Conservation (phyloP, 2,329 filamentous ascomycete genomes). For the Ciborinia camelliae region DNA sequence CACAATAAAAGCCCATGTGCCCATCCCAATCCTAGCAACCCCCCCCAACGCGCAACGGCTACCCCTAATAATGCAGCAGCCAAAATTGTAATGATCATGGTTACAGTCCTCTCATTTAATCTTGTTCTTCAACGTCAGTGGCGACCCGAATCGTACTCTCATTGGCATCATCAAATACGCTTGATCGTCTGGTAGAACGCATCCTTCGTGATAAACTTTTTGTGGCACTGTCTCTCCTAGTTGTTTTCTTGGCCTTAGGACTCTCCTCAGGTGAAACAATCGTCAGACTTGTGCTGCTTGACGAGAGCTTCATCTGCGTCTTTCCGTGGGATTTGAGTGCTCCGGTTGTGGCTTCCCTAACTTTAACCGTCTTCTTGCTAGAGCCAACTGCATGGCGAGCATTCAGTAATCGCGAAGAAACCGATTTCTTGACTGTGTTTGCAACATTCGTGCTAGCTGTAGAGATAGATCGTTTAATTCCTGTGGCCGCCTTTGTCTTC, state of each 20-base stretch:
- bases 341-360: conserved; percentile 28
- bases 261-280: conserved; percentile 24
- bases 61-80: conserved; percentile 8
- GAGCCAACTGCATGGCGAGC: conserved; percentile 24
- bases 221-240: conserved; percentile 20
- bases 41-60: neutral
- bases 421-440: conserved; percentile 42
- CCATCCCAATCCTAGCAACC: conserved; percentile 20
- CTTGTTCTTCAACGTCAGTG: conserved; percentile 17
- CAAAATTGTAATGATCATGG: conserved; percentile 6
- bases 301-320: conserved; percentile 26
- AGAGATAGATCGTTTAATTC: conserved; percentile 39
- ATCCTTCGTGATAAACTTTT: conserved; percentile 26
- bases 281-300: conserved; percentile 30
- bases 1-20: conserved; percentile 19
- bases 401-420: conserved; percentile 35
- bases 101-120: conserved; percentile 11
- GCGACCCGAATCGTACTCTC: conserved; percentile 30
- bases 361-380: conserved; percentile 22
- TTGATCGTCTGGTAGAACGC: conserved; percentile 18
- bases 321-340: conserved; percentile 32
- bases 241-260: conserved; percentile 15
- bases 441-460: conserved; percentile 37
- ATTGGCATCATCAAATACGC: conserved; percentile 19
- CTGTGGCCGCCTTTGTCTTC: conserved; percentile 45